phyloP scores from a whole-genome alignment of 331 rosid species.

The Quercus phellos region DNA sequence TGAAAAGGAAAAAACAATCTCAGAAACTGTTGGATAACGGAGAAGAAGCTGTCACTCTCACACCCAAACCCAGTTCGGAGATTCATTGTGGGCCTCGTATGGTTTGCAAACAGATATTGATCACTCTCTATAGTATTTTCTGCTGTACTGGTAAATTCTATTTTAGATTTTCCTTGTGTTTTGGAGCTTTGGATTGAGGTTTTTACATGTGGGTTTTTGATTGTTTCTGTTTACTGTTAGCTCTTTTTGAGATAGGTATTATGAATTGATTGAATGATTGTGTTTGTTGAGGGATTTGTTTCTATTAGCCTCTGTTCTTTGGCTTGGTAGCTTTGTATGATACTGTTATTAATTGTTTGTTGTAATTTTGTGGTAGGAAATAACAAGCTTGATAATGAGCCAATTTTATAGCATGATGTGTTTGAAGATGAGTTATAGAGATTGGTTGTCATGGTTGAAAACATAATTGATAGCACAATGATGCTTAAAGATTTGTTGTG shows the following conservation, averaged over 20 bases:
- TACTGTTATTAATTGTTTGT: too few species aligned
- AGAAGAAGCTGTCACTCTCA: too few species aligned
- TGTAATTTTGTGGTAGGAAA: too few species aligned
- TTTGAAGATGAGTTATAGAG: not conserved
- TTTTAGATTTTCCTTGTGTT: not conserved
- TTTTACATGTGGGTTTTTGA: not conserved
- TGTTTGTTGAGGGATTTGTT: not conserved
- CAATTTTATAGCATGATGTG: too few species aligned
- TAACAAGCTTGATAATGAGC: too few species aligned
- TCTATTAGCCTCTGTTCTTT: not conserved
- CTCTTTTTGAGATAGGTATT: not conserved
- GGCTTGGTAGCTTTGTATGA: too few species aligned
- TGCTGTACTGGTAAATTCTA: slow-evolving; percentile 64
- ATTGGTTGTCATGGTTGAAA: not conserved
- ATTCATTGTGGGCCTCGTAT: slow-evolving; percentile 4
- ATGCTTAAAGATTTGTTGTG: not conserved
- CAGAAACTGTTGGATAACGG: too few species aligned
- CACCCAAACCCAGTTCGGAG: slow-evolving; percentile 10
- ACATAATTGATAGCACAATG: not conserved
- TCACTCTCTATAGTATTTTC: slow-evolving; percentile 50
- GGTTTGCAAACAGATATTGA: slow-evolving; percentile 26
- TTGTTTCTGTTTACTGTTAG: too few species aligned
- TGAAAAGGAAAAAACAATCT: too few species aligned
- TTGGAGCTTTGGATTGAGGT: not conserved
- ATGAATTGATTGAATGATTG: not conserved